Evolutionary conservation across 805 yeast species (phyloP).

Genomic region (Nakazawaea anatomiae): DNA sequence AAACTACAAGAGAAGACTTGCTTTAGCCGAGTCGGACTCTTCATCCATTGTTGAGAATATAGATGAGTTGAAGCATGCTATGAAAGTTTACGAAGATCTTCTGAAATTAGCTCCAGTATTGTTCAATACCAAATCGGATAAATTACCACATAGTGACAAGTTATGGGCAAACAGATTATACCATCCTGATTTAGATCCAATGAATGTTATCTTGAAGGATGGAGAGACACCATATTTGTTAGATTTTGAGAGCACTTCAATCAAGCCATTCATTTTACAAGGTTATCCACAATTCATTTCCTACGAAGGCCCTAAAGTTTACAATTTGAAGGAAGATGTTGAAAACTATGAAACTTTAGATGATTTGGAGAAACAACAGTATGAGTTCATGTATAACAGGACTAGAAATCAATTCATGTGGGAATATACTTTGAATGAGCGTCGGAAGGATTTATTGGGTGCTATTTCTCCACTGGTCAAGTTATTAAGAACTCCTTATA

Average conservation of each 20-base stretch:
- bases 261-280: conserved; percentile 77
- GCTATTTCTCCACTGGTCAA: conserved; percentile 81
- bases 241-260: conserved; percentile 77
- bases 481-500: conserved; percentile 58
- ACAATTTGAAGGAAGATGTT: conserved; percentile 66
- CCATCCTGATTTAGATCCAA: conserved; percentile 85
- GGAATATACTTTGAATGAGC: conserved; percentile 70
- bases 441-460: conserved; percentile 61
- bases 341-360: conserved; percentile 62
- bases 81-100: conserved; percentile 58
- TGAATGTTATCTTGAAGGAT: conserved; percentile 63
- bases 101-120: conserved; percentile 49
- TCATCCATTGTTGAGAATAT: conserved; percentile 37
- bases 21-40: conserved; percentile 49
- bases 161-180: conserved; percentile 67
- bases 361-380: conserved; percentile 72
- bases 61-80: conserved; percentile 40
- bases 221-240: conserved; percentile 41
- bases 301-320: conserved; percentile 85
- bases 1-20: conserved; percentile 46
- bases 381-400: conserved; percentile 78
- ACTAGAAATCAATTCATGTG: conserved; percentile 89
- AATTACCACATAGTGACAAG: conserved; percentile 57
- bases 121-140: conserved; percentile 44
- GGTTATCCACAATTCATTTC: conserved; percentile 79